phyloP scores from a whole-genome alignment of 352 stramenopile species.

The Elongisporangium anandrum region DNA sequence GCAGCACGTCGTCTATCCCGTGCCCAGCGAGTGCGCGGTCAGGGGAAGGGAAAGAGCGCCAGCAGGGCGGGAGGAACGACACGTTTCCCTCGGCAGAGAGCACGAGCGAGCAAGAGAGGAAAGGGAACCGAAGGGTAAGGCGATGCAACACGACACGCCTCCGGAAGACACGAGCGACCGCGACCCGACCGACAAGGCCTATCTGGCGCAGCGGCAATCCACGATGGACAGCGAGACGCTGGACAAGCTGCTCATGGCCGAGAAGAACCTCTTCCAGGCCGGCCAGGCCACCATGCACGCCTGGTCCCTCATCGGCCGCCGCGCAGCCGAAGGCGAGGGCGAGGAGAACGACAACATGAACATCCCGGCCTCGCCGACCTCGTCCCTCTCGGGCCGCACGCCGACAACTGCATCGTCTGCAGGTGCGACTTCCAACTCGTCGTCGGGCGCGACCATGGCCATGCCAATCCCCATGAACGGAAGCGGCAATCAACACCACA shows the following conservation, averaged over 20 bases:
- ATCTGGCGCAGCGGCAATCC: conserved; percentile 59
- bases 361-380: conserved; percentile 3
- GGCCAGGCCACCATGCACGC: conserved; percentile 77
- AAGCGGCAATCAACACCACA: not conserved
- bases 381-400: not conserved
- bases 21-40: not conserved
- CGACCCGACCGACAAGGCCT: conserved; percentile 38
- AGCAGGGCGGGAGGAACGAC: not conserved
- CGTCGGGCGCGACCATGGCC: not conserved
- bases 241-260: conserved; percentile 74
- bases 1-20: not conserved
- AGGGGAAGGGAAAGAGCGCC: not conserved
- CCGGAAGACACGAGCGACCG: not conserved
- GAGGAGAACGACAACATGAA: conserved; percentile 17
- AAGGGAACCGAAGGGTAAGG: not conserved
- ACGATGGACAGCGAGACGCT: conserved; percentile 81
- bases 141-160: conserved; percentile 2
- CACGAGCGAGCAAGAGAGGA: not conserved
- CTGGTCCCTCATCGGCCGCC: conserved; percentile 73
- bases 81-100: not conserved
- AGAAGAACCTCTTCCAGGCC: conserved; percentile 78
- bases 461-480: not conserved
- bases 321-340: conserved; percentile 20
- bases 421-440: not conserved
- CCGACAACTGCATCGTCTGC: not conserved